These are phyloP conservation scores for Uncinocarpus reesii DNA, from an alignment of 2,329 filamentous ascomycete species.

Conservation along the genomic window DNA sequence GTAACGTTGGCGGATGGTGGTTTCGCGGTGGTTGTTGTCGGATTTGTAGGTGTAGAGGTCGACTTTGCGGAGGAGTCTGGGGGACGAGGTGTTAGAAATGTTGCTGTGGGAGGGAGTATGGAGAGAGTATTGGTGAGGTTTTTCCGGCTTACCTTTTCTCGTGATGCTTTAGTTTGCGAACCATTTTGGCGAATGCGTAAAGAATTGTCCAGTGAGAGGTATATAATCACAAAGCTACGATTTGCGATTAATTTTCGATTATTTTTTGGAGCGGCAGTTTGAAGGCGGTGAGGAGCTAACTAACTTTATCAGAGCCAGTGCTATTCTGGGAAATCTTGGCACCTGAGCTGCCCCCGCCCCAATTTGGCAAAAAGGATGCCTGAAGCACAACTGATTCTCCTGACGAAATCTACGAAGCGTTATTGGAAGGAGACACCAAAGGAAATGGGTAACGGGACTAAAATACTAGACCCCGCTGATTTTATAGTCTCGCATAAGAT, in stretches of 20 bases:
- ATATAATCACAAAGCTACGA: neutral
- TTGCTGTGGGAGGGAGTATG: neutral
- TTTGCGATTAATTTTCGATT: neutral
- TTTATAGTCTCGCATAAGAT: too few species aligned
- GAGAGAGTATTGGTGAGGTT: neutral
- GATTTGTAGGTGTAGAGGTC: constrained; percentile 92
- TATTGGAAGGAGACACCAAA: too few species aligned
- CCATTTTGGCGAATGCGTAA: constrained; percentile 49
- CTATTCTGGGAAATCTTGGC: neutral
- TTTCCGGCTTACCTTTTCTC: constrained; percentile 69
- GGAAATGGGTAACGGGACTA: too few species aligned
- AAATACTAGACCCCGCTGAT: too few species aligned
- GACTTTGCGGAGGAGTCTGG: constrained; percentile 67
- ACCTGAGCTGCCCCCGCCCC: neutral
- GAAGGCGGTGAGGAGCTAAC: neutral
- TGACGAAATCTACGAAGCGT: too few species aligned
- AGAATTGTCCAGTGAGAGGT: neutral
- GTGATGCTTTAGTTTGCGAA: constrained; percentile 91
- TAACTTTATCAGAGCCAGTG: neutral
- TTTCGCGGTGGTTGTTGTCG: constrained; percentile 77
- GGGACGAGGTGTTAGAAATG: neutral
- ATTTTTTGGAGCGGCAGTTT: neutral
- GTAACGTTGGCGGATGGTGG: constrained; percentile 70
- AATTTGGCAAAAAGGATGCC: neutral
- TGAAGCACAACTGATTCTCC: neutral